Conservation (phyloP, 1,139 yeast genomes). For the Debaryomycetaceae sp. region DNA sequence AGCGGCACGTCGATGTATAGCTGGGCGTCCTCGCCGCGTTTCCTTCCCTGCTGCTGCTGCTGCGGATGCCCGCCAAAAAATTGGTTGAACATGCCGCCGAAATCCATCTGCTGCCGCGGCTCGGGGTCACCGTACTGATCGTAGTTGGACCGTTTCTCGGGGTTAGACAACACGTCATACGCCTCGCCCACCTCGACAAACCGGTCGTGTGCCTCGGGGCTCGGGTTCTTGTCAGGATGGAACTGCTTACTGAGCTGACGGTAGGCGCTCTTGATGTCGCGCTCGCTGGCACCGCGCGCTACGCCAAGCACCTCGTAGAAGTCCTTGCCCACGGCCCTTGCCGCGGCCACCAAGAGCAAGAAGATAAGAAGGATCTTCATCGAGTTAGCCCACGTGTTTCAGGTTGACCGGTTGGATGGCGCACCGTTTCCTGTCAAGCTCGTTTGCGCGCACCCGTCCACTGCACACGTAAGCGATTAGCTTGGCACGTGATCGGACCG, state of each 20-base stretch:
- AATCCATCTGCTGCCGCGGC: constrained; percentile 35
- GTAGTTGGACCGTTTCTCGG: constrained; percentile 65
- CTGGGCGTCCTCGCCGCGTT: constrained; percentile 63
- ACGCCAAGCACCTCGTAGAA: constrained; percentile 61
- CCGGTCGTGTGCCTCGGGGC: constrained; percentile 77
- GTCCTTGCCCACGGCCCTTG: constrained; percentile 15
- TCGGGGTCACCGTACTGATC: constrained; percentile 87
- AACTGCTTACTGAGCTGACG: constrained; percentile 77
- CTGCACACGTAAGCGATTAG: too few species aligned
- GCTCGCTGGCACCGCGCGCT: constrained; percentile 62
- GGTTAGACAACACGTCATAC: constrained; percentile 78
- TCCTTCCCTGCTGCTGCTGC: constrained; percentile 33
- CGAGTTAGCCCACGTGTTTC: too few species aligned
- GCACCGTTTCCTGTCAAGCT: too few species aligned
- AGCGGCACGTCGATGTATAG: constrained; percentile 55
- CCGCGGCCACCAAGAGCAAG: too few species aligned
- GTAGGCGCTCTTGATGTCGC: constrained; percentile 84
- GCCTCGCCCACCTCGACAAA: constrained; percentile 93
- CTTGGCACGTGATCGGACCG: too few species aligned
- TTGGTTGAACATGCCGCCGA: constrained; percentile 57
- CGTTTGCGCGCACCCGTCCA: too few species aligned
- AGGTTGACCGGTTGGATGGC: too few species aligned
- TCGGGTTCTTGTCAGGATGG: constrained; percentile 92
- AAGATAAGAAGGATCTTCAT: too few species aligned
- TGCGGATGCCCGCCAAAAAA: constrained; percentile 70